Base-by-base conservation (phyloP, 139 green algal genomes). In the Mychonastes homosphaera region DNA sequence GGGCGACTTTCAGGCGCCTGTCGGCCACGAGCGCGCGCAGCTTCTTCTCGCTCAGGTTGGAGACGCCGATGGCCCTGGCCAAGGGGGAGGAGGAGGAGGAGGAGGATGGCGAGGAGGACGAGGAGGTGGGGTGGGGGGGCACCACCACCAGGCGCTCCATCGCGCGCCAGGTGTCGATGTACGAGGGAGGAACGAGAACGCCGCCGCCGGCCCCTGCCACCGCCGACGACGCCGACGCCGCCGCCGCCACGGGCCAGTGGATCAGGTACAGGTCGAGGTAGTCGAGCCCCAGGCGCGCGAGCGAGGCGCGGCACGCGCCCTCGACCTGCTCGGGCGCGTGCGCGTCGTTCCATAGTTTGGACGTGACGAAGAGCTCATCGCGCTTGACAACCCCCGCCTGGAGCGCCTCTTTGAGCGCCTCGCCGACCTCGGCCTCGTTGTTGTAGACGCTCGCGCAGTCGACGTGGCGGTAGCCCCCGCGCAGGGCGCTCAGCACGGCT, bases 241-340 rank as follows among this genome's bases (percentile, higher is more conserved):
- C n/a, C n/a, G n/a, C n/a, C n/a, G n/a, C n/a, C n/a, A n/a, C 34
- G 13, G 36, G 52, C 56, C 73, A 90, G 67, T 89, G 73, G n/a
- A 92, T 74, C 56, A 96, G 72, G 68, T 92, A 96, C 2, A 95
- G 63, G 58, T 95, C 89, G 2, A 97, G 65, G 56, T 96, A 91
- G 23, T 80, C 56, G 9, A 92, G 43, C 65, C 72, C 55, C 16
- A 97, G 75, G 55, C 91, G 79, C 44, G 67, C 58, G 45, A 96
- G 69, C 2, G 63, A 81, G 33, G 69, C 53, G 9, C 64, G n/a
- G 47, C 62, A 67, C 5, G 75, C 75, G 26, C 40, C 33, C 62
- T 62, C 46, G 36, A 79, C 77, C 7, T 51, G 39, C 7, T 61
- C 27, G 23, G 51, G 35, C 9, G 36, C 70, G 53, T 84, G 77